phyloP scores from a whole-genome alignment of 2,329 filamentous ascomycete species.

The Incumbomyces lentus region DNA sequence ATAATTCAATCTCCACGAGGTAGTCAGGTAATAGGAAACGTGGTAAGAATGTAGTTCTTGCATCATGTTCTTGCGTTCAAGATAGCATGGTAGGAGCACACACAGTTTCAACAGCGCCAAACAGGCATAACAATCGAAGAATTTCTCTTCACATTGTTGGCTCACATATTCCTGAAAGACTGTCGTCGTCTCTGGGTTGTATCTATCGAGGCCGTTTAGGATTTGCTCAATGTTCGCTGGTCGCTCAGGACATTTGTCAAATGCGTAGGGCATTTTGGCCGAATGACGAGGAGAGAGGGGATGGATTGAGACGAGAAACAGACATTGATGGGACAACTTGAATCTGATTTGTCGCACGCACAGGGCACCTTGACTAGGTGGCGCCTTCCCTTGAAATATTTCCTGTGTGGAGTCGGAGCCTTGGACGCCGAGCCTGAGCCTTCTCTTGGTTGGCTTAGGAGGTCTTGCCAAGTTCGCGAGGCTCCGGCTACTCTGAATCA shows the following conservation, averaged over 20 bases:
- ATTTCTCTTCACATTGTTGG: constrained; percentile 90
- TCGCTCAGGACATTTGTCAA: constrained; percentile 84
- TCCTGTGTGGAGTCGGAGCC: not conserved
- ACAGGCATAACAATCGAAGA: constrained; percentile 94
- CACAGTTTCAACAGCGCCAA: constrained; percentile 93
- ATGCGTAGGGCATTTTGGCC: constrained; percentile 33
- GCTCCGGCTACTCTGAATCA: too few species aligned
- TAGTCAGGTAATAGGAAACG: constrained; percentile 98
- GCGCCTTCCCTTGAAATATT: not conserved
- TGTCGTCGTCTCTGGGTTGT: constrained; percentile 93
- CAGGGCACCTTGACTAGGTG: too few species aligned
- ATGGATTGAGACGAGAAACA: not conserved
- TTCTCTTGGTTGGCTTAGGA: not conserved
- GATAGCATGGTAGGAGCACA: constrained; percentile 25
- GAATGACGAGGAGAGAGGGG: not conserved
- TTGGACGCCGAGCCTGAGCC: not conserved
- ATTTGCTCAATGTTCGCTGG: constrained; percentile 87
- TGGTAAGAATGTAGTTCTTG: constrained; percentile 52
- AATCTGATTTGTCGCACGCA: too few species aligned
- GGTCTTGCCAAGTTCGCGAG: not conserved
- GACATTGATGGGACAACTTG: too few species aligned
- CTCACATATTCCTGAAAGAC: constrained; percentile 90
- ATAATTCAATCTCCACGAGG: constrained; percentile 57
- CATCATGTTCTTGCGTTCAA: constrained; percentile 50
- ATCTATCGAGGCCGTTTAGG: constrained; percentile 93